These are phyloP conservation scores for Capsella bursapastoris DNA, from an alignment of 345 rosid species.

Conservation along the genomic window DNA sequence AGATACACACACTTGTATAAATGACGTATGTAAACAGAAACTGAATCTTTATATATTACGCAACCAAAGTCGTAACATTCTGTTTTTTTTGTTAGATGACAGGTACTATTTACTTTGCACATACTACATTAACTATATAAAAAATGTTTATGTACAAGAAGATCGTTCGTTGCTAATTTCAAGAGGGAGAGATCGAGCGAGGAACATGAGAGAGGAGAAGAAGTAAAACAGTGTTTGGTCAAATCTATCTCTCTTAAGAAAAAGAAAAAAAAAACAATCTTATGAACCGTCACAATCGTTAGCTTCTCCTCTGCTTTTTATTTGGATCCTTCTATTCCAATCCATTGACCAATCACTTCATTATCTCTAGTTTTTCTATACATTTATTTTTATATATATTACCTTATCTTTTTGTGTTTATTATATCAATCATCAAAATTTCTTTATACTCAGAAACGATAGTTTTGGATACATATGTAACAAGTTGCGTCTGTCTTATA, in stretches of 20 bases:
- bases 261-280: neutral
- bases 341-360: constrained; percentile 49
- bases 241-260: constrained; percentile 19
- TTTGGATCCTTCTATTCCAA: constrained; percentile 48
- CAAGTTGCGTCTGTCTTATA: constrained; percentile 35
- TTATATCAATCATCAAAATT: constrained; percentile 1
- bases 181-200: constrained; percentile 31
- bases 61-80: constrained; percentile 41
- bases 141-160: neutral
- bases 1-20: neutral
- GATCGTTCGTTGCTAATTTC: constrained; percentile 28
- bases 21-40: constrained; percentile 38
- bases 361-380: constrained; percentile 30
- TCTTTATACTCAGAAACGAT: neutral
- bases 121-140: constrained; percentile 28
- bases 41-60: constrained; percentile 31
- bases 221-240: constrained; percentile 35
- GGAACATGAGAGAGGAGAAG: constrained; percentile 29
- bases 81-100: constrained; percentile 14
- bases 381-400: constrained; percentile 13
- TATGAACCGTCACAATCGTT: constrained; percentile 38
- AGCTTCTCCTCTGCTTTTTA: constrained; percentile 40
- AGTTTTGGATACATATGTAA: constrained; percentile 13
- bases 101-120: constrained; percentile 5
- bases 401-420: constrained; percentile 22